Conservation (phyloP, 768 basidiomycete species). For the Cystofilobasidium capitatum region DNA sequence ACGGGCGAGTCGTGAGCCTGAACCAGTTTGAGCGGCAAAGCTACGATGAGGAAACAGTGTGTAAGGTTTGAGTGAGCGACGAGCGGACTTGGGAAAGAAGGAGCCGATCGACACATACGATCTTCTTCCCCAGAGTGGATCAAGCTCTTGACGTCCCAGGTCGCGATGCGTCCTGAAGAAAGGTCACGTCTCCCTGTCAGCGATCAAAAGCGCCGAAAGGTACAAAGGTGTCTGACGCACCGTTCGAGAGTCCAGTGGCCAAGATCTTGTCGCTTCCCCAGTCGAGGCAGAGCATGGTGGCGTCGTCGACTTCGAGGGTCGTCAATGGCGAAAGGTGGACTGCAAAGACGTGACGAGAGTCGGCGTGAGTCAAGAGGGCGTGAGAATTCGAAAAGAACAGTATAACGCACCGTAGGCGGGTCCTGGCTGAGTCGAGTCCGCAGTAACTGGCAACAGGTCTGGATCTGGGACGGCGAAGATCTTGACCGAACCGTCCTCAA, state of each 20-base stretch:
- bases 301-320: slow-evolving; percentile 63
- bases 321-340: slow-evolving; percentile 51
- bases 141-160: slow-evolving; percentile 36
- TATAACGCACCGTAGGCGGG: slow-evolving; percentile 32
- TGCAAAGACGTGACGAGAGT: slow-evolving; percentile 34
- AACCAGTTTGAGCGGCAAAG: slow-evolving; percentile 61
- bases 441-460: slow-evolving; percentile 41
- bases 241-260: slow-evolving; percentile 61
- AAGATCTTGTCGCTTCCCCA: slow-evolving; percentile 80
- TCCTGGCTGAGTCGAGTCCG: background rate
- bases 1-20: slow-evolving; percentile 69
- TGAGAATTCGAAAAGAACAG: slow-evolving; percentile 49
- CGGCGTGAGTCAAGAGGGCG: slow-evolving; percentile 5
- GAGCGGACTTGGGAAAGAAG: background rate
- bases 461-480: slow-evolving; percentile 75
- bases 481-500: slow-evolving; percentile 75
- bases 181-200: background rate
- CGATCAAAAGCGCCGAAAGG: background rate
- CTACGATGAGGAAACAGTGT: slow-evolving; percentile 18
- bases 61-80: slow-evolving; percentile 4
- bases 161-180: slow-evolving; percentile 33
- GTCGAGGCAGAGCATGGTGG: slow-evolving; percentile 68
- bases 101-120: slow-evolving; percentile 35
- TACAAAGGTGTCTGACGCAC: slow-evolving; percentile 50
- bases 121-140: slow-evolving; percentile 36